Base-by-base conservation (phyloP, 2,329 filamentous ascomycete species). In the Penicillium sp. region DNA sequence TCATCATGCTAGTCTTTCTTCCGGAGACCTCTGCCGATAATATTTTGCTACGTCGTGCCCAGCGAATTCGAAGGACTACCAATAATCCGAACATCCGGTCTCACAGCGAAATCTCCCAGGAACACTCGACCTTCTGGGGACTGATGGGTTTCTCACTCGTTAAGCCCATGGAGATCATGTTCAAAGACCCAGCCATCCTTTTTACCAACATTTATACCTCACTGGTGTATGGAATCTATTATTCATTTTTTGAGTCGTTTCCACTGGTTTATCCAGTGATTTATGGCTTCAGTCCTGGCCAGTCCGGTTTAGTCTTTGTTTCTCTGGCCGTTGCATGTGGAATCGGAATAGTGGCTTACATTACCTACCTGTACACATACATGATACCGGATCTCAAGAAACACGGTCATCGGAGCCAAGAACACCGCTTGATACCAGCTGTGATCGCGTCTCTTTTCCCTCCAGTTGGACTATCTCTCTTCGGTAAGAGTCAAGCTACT, bases 21-120 rank as follows among this genome's bases (percentile, higher is more conserved):
- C 73, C 73, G 0, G 73, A 76, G 55, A 76, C 73, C 5, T 71
- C 65, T 27, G 64, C 72, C 1, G 66, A 67, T 47, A 77, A 75
- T 53, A 77, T 78, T 48, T 67, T 78, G 1, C 66, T 71, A 21
- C 73, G 74, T 5, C 71, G 76, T 3, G 72, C 76, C 2, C 56
- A 60, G 13, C 71, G 76, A 21, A 65, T 77, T 18, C 67, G 75
- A 47, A 74, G 71, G 53, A 43, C 73, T 18, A 73, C 71, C 3
- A 73, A 72, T 13, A 67, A 73, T 50, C 59, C 70, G 47, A 71
- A 69, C 44, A 63, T 78, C 11, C 70, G 60, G 7, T 74, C 69
- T 53, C 67, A 75, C 53, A 64, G 72, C 1, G 72, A 77, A 49
- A 56, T 77, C 9, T 32, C 75, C 11, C 45, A 41, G 3, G 38